Base-by-base conservation (phyloP, 2,329 filamentous ascomycete species). In the Colletotrichum sp. region DNA sequence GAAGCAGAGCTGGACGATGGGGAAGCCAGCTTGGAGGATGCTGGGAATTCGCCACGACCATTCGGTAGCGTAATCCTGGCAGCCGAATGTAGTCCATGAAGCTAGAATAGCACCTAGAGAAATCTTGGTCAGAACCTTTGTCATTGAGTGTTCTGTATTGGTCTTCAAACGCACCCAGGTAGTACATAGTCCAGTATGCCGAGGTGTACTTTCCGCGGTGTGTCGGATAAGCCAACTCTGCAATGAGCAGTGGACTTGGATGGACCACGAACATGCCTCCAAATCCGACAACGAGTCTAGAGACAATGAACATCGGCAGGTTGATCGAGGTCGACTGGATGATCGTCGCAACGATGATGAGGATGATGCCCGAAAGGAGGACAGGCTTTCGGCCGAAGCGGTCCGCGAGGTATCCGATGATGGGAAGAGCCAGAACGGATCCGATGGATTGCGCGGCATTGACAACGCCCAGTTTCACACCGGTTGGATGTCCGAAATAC, bases 391-490 rank as follows among this genome's bases (percentile, higher is more conserved):
- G 84, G 25, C 87, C 87, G 30, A 86, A 83, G 34, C 79, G 79
- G 65, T 87, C 83, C 29, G 82, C 84, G 11, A 86, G 76, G 25
- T 80, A 81, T 0, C 86, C 85, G 44, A 86, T 82, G 75, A 87
- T 84, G 12, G 86, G 85, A 67, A 87, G 81, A 13, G 85, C 82
- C 79, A 86, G 84, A n/a, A 87, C 78, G 3, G 85, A 85, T 6
- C 87, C 87, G 61, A 88, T 82, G 3, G 85, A 85, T 77, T 86
- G 86, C 78, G 85, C 85, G 4, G 86, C 86, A 73, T 84, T 87
- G 49, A 88, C 81, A 5, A 87, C 81, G 70, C 83, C 83, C 1
- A 86, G 78, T 34, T 78, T 78, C 6, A 80, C 80, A 29, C 83
- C 83, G 9, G 73, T 72, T 4, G 83, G 83, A 36, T 81, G 64